A percentile compares a stretch with the other conserved stretches of the same genome.
Conservation (phyloP, 2,329 filamentous ascomycete species). For the Elsinoe necatrix region DNA sequence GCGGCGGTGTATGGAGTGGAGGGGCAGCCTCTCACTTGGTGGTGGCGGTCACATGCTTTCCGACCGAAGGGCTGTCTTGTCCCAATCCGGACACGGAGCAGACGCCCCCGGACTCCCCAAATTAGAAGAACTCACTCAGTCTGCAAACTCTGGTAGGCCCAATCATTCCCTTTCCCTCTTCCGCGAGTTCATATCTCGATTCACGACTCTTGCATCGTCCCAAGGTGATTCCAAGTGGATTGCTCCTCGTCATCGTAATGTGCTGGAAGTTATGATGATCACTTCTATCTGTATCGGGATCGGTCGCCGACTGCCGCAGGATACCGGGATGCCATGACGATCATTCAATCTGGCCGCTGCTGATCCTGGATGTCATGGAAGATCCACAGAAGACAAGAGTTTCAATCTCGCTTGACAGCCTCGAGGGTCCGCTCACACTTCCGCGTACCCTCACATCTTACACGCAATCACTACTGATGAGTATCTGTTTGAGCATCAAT, state of each 20-base stretch:
- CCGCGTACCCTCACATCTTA: background rate
- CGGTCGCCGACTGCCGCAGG: background rate
- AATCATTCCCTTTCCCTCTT: background rate
- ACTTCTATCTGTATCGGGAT: background rate
- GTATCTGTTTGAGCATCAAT: background rate
- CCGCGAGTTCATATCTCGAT: background rate
- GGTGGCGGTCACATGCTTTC: background rate
- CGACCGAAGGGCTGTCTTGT: background rate
- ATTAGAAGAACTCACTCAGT: background rate
- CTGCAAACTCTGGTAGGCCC: background rate
- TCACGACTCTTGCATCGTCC: background rate
- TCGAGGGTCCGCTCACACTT: background rate
- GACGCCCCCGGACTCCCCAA: background rate
- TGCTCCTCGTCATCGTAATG: background rate
- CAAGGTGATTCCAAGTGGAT: background rate
- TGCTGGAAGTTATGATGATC: background rate
- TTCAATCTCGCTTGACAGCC: constrained; percentile 2
- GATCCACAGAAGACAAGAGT: background rate
- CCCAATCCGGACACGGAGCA: background rate
- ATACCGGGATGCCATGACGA: background rate
- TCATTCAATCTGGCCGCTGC: background rate
- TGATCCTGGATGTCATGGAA: background rate
- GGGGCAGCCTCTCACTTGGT: too few species aligned
- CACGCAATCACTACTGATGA: background rate
- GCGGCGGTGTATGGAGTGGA: background rate